phyloP scores from a whole-genome alignment of 1,284 basidiomycete species.

The Cystobasidium pallidum region DNA sequence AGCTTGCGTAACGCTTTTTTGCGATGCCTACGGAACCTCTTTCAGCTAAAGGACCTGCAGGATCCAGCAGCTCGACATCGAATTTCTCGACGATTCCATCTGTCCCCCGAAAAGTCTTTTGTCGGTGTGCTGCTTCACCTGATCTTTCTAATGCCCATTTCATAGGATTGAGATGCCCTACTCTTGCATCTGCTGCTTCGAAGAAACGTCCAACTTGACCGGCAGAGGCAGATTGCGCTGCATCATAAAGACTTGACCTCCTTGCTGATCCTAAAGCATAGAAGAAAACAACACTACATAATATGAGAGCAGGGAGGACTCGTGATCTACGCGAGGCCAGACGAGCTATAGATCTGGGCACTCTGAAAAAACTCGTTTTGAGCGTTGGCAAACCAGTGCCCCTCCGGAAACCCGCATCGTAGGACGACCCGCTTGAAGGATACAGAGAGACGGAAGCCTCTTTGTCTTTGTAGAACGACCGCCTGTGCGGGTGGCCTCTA shows the following conservation, averaged over 20 bases:
- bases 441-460: conserved; percentile 14
- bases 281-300: conserved; percentile 19
- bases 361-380: conserved; percentile 26
- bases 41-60: conserved; percentile 52
- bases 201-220: conserved; percentile 22
- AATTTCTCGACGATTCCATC: conserved; percentile 41
- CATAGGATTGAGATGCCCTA: conserved; percentile 29
- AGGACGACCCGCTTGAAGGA: conserved; percentile 7
- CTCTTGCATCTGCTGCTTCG: conserved; percentile 30
- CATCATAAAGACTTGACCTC: conserved; percentile 26
- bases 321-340: conserved; percentile 5
- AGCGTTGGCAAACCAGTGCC: not conserved
- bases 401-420: conserved; percentile 4
- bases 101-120: not conserved
- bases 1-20: conserved; percentile 50
- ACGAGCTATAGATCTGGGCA: conserved; percentile 21
- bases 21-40: conserved; percentile 49
- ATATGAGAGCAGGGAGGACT: conserved; percentile 13
- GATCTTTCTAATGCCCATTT: conserved; percentile 24
- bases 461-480: conserved; percentile 36
- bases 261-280: conserved; percentile 13
- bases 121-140: conserved; percentile 1
- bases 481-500: not conserved
- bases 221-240: conserved; percentile 12
- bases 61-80: conserved; percentile 46